Evolutionary conservation across 371 early-diverging fungal species (phyloP), one percentile per base, ranked within the genome.

Genomic region (Mucor saturninus): DNA sequence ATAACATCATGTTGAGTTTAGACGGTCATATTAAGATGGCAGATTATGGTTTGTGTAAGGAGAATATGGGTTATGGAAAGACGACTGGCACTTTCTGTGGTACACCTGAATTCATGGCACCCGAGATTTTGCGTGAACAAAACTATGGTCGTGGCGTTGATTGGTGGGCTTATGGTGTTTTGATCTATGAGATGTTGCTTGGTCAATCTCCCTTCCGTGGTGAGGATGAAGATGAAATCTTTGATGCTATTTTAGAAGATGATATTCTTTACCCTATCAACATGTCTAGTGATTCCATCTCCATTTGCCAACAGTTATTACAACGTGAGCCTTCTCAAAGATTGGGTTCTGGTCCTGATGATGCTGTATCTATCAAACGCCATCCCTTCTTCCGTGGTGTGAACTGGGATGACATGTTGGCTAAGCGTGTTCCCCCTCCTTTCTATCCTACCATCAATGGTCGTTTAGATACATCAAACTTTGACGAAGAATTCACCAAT

Each of bases 91-190:
- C 98, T 0, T 95, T 99, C 79, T 98, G 98, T 78, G 99, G 99
- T 50, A 99, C 99, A 11, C 99, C 99, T 13, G 99, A 99, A 78
- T 99, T 96, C 72, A 97, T 99, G 95, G 99, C 99, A 0, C 99
- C 99, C n/a, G 99, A 99, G 74, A 95, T 99, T 38, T 81, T 99
- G 29, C 75, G 84, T 51, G 97, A 95, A 64, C 91, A 94, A 79
- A 90, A 89, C 50, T 99, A 99, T 73, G 93, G 91, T 6, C 90
- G 91, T 40, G 91, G 91, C 0, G 97, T 95, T 0, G 99, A 99
- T 78, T 98, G 99, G 95, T 99, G 99, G 99, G 95, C 99, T 0
- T 93, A 97, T 67, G 99, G 99, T 59, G 98, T 99, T 2, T 76
- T 99, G 68, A 91, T 99, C 48, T 99, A 97, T 74, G 98, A 99